Percentiles rank a stretch among this genome's conserved stretches.
Evolutionary conservation across 1,139 yeast species (phyloP).

Genomic region (Candida tunisiensis): DNA sequence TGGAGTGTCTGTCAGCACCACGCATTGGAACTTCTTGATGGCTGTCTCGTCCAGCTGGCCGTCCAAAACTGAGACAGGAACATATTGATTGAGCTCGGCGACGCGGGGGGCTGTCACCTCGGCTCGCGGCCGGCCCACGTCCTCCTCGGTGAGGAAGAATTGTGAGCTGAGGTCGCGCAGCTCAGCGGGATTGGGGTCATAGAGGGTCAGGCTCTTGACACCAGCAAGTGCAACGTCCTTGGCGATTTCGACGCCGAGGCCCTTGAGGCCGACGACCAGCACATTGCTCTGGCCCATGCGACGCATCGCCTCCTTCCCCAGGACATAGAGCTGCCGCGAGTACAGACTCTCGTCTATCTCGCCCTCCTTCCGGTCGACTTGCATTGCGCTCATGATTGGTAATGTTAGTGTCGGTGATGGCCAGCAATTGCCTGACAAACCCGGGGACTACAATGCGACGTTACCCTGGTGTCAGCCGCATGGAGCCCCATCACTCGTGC

Average conservation of each 20-base stretch:
- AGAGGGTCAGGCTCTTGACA: constrained; percentile 78
- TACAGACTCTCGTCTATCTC: constrained; percentile 85
- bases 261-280: constrained; percentile 71
- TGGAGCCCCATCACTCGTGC: too few species aligned
- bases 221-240: constrained; percentile 96
- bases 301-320: constrained; percentile 78
- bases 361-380: constrained; percentile 36
- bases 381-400: too few species aligned
- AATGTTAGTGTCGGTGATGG: too few species aligned
- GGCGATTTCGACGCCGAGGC: constrained; percentile 90
- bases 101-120: constrained; percentile 45
- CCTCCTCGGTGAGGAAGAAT: constrained; percentile 57
- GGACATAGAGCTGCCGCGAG: constrained; percentile 62
- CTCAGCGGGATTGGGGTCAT: constrained; percentile 60
- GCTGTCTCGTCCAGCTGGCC: constrained; percentile 28
- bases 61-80: constrained; percentile 59
- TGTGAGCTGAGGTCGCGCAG: constrained; percentile 73
- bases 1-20: constrained; percentile 65
- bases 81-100: constrained; percentile 76
- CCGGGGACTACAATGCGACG: too few species aligned
- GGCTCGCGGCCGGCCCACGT: constrained; percentile 71
- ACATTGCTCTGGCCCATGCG: constrained; percentile 91
- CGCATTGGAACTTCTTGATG: constrained; percentile 51
- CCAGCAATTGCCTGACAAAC: too few species aligned
- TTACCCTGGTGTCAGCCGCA: too few species aligned